Conservation (phyloP, 2,329 filamentous ascomycete species). For the Drechmeria coniospora region DNA sequence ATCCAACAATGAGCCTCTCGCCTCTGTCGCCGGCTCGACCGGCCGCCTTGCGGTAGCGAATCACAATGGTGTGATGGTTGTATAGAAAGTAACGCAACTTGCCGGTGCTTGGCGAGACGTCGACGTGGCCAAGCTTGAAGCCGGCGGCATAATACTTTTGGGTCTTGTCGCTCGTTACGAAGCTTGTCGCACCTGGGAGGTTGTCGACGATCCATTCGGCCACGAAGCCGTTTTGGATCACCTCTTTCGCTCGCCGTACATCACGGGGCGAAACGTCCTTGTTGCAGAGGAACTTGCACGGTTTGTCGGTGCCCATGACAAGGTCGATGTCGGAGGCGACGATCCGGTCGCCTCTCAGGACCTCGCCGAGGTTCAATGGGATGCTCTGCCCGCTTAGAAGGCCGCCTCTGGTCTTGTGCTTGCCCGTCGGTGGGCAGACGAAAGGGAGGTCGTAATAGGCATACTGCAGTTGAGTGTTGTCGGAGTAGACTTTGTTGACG, state of each 20-base stretch:
- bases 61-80: conserved; percentile 76
- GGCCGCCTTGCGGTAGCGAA: conserved; percentile 60
- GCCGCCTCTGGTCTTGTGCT: conserved; percentile 46
- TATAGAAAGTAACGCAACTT: conserved; percentile 60
- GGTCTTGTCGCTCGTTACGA: conserved; percentile 71
- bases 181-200: conserved; percentile 74
- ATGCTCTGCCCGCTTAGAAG: conserved; percentile 64
- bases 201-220: conserved; percentile 91
- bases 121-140: conserved; percentile 74
- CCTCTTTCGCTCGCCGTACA: conserved; percentile 50
- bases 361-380: conserved; percentile 71
- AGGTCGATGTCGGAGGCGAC: conserved; percentile 72
- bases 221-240: conserved; percentile 70
- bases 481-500: conserved; percentile 84
- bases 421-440: conserved; percentile 64
- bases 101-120: conserved; percentile 42
- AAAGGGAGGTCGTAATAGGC: conserved; percentile 82
- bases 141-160: conserved; percentile 81
- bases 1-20: conserved; percentile 70
- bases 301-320: conserved; percentile 57
- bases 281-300: conserved; percentile 59
- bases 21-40: conserved; percentile 53
- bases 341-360: conserved; percentile 76
- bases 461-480: conserved; percentile 81
- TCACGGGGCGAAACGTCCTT: conserved; percentile 48